These are phyloP conservation scores for Fusarium sp. DNA, from an alignment of 2,329 filamentous ascomycete genomes.

Conservation along the genomic window DNA sequence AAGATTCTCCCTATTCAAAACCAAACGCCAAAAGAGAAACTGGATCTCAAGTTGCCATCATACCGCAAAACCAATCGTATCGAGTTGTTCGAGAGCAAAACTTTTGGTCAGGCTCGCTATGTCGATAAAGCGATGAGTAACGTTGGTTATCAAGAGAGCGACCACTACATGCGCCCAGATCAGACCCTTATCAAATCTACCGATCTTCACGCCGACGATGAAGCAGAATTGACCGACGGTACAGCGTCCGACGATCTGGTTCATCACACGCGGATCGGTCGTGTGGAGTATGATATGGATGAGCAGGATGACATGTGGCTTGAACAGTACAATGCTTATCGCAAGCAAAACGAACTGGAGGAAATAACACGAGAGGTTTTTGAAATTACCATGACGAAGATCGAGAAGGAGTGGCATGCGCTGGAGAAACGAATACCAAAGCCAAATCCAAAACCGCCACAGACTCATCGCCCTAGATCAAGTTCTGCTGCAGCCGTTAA, in stretches of 20 bases:
- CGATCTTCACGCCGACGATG: slow-evolving; percentile 69
- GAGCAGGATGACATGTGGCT: slow-evolving; percentile 99
- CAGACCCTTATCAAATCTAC: slow-evolving; percentile 74
- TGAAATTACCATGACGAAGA: slow-evolving; percentile 98
- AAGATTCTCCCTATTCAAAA: slow-evolving; percentile 81
- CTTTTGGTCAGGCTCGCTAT: slow-evolving; percentile 86
- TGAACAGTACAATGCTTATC: slow-evolving; percentile 80
- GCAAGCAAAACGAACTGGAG: slow-evolving; percentile 79
- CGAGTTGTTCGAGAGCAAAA: slow-evolving; percentile 83
- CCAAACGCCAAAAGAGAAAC: slow-evolving; percentile 81
- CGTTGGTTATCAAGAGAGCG: slow-evolving; percentile 94
- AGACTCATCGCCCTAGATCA: slow-evolving; percentile 91
- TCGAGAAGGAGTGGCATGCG: slow-evolving; percentile 98
- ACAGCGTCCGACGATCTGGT: slow-evolving; percentile 47
- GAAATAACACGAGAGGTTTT: slow-evolving; percentile 93
- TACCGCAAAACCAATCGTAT: slow-evolving; percentile 85
- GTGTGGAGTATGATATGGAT: slow-evolving; percentile 99
- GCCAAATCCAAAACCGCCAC: slow-evolving; percentile 93
- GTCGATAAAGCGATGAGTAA: slow-evolving; percentile 97
- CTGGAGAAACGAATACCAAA: slow-evolving; percentile 97
- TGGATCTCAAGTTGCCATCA: slow-evolving; percentile 80
- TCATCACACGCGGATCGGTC: slow-evolving; percentile 66
- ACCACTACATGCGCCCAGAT: slow-evolving; percentile 84
- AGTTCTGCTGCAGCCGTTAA: slow-evolving; percentile 96
- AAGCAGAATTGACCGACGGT: slow-evolving; percentile 58